A percentile compares a stretch with the other conserved stretches of the same genome.
Conservation (phyloP, 257 asterid genomes). For the Lithospermum erythrorhizon region DNA sequence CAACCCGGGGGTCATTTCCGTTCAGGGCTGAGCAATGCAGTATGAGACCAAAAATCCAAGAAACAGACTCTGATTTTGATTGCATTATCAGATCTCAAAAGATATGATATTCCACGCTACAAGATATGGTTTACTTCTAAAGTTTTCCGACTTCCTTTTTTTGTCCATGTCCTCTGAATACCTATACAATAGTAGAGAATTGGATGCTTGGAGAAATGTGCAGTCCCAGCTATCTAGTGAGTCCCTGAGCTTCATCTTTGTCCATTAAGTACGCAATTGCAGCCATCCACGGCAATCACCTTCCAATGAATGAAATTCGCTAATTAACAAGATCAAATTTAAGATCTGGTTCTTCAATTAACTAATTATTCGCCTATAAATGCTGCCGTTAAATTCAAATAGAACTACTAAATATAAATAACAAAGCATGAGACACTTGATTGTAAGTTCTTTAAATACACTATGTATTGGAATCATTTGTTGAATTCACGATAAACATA, state of each 20-base stretch:
- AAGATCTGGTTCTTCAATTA: background rate
- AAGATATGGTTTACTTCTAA: background rate
- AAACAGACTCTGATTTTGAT: conserved; percentile 5
- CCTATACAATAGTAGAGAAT: conserved; percentile 46
- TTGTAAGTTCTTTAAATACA: too few relatives aligned
- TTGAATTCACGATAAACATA: background rate
- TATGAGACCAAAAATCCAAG: conserved; percentile 25
- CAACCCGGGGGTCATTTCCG: conserved; percentile 28
- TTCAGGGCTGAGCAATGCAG: background rate
- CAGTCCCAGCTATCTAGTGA: conserved; percentile 52
- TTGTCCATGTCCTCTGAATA: conserved; percentile 30
- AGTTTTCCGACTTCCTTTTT: conserved; percentile 14
- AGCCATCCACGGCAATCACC: conserved; percentile 36
- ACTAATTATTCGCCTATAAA: background rate
- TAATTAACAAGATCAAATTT: background rate
- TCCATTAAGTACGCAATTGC: conserved; percentile 33
- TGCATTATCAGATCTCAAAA: background rate
- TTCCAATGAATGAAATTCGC: conserved; percentile 8
- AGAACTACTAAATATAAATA: background rate
- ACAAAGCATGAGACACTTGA: background rate
- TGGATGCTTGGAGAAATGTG: conserved; percentile 39
- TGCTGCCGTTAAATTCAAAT: background rate
- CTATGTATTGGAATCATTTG: background rate
- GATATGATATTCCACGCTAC: background rate
- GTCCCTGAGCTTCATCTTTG: conserved; percentile 38